Evolutionary conservation across 1,139 yeast genomes (phyloP), one percentile per base, ranked within the genome.

Genomic region (Keqinozyma sinolaborantium): DNA sequence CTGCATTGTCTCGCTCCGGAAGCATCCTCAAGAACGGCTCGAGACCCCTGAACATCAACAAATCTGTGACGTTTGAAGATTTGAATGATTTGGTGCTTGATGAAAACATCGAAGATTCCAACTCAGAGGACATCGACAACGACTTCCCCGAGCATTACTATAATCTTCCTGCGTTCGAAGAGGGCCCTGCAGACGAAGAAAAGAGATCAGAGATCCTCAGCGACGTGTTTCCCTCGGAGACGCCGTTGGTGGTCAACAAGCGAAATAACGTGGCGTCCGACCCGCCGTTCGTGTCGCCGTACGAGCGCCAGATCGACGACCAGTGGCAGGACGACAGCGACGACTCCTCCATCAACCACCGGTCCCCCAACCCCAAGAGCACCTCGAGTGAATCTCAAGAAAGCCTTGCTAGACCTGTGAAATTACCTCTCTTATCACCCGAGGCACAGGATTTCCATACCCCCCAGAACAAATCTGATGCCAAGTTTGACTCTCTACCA

Each of bases 31-130:
- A 42, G 20, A 47, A 43, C 31, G 44, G 49, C 2, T 41, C 47
- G 8, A 42, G 42, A 30, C 47, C 36, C 30, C 42, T 36, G 39
- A 47, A 33, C 23, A 38, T 44, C 15, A 55, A 53, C 31, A 64
- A 67, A 45, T 57, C 66, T 26, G 73, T 67, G 14, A 64, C 70
- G 3, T 67, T 67, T 43, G 71, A 65, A 36, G 58, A 60, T 40
- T 47, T 66, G 33, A 56, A 56, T 4, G 58, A 55, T n/a, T 31
- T 60, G 33, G 58, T 53, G 24, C 45, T 53, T n/a, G 60, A 54
- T 27, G 53, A 45, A 21, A 47, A 41, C 23, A 39, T 33, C 27
- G 46, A 32, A 10, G 39, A 30, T 14, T 31, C 40, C 13, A 38
- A 35, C 15, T 25, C 35, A 25, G 33, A 25, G 24, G 35, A 37